Evolutionary conservation across 225 moss, liverwort and hornwort genomes (phyloP).

Genomic region (Pseudisothecium myosuroides): DNA sequence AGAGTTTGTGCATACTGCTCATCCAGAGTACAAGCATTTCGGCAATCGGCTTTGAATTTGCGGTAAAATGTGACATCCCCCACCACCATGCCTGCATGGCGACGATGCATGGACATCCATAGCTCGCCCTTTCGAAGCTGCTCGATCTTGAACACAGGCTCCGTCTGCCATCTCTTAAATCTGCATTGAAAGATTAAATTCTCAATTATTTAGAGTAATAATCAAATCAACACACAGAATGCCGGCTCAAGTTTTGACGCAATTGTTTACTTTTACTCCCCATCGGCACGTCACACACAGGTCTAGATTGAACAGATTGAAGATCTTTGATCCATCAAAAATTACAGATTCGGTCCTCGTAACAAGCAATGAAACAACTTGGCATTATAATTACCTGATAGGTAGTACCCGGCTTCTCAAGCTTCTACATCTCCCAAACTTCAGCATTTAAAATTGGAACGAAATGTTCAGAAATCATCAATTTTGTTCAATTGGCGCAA

Average conservation of each 20-base stretch:
- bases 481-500: neutral
- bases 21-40: constrained; percentile 9
- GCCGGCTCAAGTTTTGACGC: neutral
- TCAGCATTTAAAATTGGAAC: too few species aligned
- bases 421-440: neutral
- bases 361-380: neutral
- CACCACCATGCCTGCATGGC: constrained; percentile 37
- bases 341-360: neutral
- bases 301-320: neutral
- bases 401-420: neutral
- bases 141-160: constrained; percentile 4
- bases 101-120: constrained; percentile 35
- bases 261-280: neutral
- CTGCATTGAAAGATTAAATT: neutral
- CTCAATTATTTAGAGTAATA: neutral
- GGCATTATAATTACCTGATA: neutral
- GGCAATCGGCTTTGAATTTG: constrained; percentile 32
- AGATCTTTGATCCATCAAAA: neutral
- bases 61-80: constrained; percentile 34
- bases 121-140: constrained; percentile 32
- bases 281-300: neutral
- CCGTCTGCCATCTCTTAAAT: constrained; percentile 5
- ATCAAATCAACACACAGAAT: neutral
- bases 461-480: too few species aligned
- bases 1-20: constrained; percentile 30